These are phyloP conservation scores for Uronychia binucleata DNA, from an alignment of 73 alveolate genomes.

Conservation along the genomic window DNA sequence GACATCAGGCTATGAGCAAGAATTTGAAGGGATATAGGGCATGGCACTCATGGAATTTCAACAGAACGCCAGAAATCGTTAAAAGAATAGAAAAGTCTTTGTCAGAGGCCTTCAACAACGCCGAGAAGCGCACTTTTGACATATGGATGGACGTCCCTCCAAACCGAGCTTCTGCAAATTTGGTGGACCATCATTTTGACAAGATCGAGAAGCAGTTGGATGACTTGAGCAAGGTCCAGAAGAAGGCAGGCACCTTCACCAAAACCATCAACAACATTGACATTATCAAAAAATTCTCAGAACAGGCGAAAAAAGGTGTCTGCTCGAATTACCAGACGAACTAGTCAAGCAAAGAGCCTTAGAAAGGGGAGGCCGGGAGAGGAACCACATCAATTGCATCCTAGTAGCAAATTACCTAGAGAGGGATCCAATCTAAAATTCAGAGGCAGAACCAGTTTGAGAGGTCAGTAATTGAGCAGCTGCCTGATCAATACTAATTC, in stretches of 20 bases:
- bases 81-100: slow-evolving; percentile 34
- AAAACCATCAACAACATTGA: slow-evolving; percentile 59
- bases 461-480: slow-evolving; percentile 37
- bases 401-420: no score
- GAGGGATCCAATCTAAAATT: slow-evolving; percentile 7
- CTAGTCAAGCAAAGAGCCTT: neutral
- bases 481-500: slow-evolving; percentile 40
- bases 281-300: slow-evolving; percentile 10
- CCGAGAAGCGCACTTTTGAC: slow-evolving; percentile 57
- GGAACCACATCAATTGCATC: neutral
- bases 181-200: slow-evolving; percentile 45
- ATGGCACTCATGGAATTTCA: slow-evolving; percentile 63
- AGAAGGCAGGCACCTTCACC: slow-evolving; percentile 34
- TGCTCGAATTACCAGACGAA: no score
- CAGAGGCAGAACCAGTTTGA: slow-evolving; percentile 45
- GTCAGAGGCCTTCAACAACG: slow-evolving; percentile 32
- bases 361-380: neutral
- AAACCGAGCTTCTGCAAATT: neutral
- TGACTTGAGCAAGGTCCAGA: slow-evolving; percentile 26
- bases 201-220: slow-evolving; percentile 57
- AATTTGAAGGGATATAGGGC: slow-evolving; percentile 11
- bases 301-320: neutral
- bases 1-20: neutral
- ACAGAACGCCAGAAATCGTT: slow-evolving; percentile 31
- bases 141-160: slow-evolving; percentile 66